phyloP scores from a whole-genome alignment of 2,329 filamentous ascomycete genomes.

The Malbranchea zuffiana region DNA sequence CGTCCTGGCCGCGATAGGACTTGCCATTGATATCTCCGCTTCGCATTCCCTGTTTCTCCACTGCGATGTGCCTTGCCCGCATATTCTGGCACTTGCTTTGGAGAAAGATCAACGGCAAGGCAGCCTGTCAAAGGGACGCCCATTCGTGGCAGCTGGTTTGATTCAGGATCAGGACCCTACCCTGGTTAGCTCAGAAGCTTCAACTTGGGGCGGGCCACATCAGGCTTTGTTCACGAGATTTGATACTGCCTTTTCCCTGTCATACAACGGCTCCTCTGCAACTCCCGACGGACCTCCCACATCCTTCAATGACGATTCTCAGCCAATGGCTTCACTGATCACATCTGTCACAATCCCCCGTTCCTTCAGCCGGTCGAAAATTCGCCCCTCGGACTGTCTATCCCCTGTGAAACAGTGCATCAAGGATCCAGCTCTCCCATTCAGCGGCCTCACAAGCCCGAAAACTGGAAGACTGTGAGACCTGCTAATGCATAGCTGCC shows the following conservation, averaged over 20 bases:
- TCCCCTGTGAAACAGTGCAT: too few relatives aligned
- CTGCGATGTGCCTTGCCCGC: slow-evolving; percentile 2
- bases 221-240: slow-evolving; percentile 15
- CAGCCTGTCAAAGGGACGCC: slow-evolving; percentile 20
- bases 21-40: slow-evolving; percentile 7
- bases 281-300: too few relatives aligned
- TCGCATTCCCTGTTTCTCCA: slow-evolving; percentile 12
- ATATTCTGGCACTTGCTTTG: slow-evolving; percentile 8
- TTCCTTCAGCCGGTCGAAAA: too few relatives aligned
- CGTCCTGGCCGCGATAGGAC: slow-evolving; percentile 5
- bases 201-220: slow-evolving; percentile 13
- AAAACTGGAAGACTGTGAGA: too few relatives aligned
- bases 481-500: too few relatives aligned
- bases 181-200: slow-evolving; percentile 15
- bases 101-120: slow-evolving; percentile 18
- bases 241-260: slow-evolving; percentile 4
- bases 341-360: too few relatives aligned
- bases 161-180: slow-evolving; percentile 23
- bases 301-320: too few relatives aligned
- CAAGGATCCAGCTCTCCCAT: too few relatives aligned
- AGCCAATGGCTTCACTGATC: too few relatives aligned
- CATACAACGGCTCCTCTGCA: too few relatives aligned
- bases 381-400: too few relatives aligned
- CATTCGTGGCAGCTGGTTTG: slow-evolving; percentile 29
- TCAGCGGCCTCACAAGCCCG: too few relatives aligned